These are phyloP conservation scores for Talaromyces pinophilus DNA, from an alignment of 2,329 filamentous ascomycete species.

Conservation along the genomic window DNA sequence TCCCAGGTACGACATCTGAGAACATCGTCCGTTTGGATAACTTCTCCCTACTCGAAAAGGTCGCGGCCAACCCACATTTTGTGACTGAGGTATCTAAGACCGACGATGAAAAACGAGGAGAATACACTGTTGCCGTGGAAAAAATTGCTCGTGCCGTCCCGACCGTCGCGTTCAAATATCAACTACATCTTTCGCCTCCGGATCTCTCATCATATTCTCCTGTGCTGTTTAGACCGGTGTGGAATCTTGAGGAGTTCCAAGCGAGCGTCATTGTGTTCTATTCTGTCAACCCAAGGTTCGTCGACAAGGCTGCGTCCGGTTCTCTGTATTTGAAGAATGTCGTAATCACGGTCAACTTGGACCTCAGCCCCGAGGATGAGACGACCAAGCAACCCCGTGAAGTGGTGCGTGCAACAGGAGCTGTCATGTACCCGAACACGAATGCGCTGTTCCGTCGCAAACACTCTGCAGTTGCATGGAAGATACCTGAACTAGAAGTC, in stretches of 20 bases:
- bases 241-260: conserved; percentile 83
- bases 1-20: conserved; percentile 38
- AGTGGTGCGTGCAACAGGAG: conserved; percentile 43
- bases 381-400: conserved; percentile 50
- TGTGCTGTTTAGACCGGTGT: conserved; percentile 70
- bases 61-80: conserved; percentile 91
- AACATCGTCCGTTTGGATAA: conserved; percentile 80
- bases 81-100: conserved; percentile 62
- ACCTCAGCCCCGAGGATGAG: conserved; percentile 42
- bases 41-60: conserved; percentile 82
- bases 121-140: conserved; percentile 74
- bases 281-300: conserved; percentile 72
- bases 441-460: conserved; percentile 50
- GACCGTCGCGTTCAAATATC: conserved; percentile 87
- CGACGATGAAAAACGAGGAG: conserved; percentile 66
- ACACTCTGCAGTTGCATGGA: conserved; percentile 49
- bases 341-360: conserved; percentile 62
- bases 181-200: conserved; percentile 69
- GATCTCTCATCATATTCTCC: conserved; percentile 65
- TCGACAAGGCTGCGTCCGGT: conserved; percentile 43
- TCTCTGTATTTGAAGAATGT: conserved; percentile 71
- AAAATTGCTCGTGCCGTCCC: conserved; percentile 66
- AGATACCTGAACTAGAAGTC: conserved; percentile 52
- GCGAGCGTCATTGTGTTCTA: conserved; percentile 85
- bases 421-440: conserved; percentile 50